Conservation (phyloP, 2,329 filamentous ascomycete species). For the Sarocladium brachiariae region DNA sequence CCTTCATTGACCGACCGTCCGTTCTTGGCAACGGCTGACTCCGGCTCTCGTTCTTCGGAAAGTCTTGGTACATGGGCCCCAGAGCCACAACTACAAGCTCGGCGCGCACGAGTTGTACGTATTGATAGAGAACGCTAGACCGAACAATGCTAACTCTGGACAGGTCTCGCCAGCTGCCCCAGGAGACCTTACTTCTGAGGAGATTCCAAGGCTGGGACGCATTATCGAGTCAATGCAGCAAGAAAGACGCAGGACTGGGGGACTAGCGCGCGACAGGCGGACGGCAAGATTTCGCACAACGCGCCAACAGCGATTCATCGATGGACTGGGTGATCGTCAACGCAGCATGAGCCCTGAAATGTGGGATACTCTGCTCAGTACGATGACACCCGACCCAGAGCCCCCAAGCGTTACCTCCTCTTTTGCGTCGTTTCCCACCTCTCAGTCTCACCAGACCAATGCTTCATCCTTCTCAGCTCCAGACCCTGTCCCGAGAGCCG, state of each 20-base stretch:
- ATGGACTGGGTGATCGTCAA: slow-evolving; percentile 79
- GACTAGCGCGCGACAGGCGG: neutral
- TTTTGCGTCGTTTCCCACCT: slow-evolving; percentile 59
- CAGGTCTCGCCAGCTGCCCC: neutral
- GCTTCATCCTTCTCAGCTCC: slow-evolving; percentile 28
- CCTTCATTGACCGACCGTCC: neutral
- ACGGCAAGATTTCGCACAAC: neutral
- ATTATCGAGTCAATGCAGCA: neutral
- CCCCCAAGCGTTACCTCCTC: slow-evolving; percentile 76
- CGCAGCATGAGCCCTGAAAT: slow-evolving; percentile 72
- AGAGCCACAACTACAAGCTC: neutral
- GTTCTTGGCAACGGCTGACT: neutral
- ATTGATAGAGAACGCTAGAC: no score
- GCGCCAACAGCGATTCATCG: slow-evolving; percentile 28
- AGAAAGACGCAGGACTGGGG: neutral
- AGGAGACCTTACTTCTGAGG: neutral
- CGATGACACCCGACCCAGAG: slow-evolving; percentile 73
- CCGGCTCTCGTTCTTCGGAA: neutral
- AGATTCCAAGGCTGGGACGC: neutral
- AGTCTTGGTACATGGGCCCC: neutral
- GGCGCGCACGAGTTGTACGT: neutral
- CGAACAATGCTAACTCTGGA: neutral
- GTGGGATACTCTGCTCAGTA: slow-evolving; percentile 78
- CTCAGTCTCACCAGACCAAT: neutral
- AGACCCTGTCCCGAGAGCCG: neutral